A percentile compares a stretch with the other conserved stretches of the same genome.
Conservation (phyloP, 257 asterid genomes). For the Osmanthus fragrans region DNA sequence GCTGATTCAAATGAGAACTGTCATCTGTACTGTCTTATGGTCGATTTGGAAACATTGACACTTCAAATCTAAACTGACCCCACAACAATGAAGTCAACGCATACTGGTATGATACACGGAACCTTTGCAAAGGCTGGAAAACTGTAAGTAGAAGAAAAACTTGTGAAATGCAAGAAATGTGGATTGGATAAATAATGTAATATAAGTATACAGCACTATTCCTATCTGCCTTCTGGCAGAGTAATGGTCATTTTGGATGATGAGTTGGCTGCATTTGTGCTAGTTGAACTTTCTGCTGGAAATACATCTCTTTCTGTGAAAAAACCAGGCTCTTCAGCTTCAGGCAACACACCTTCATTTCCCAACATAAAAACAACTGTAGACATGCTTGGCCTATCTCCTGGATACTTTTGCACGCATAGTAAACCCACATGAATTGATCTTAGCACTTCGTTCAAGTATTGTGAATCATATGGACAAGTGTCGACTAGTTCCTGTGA, state of each 20-base stretch:
- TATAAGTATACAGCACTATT: too few species aligned
- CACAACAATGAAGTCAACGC: too few species aligned
- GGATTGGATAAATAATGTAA: too few species aligned
- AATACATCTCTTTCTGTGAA: slow-evolving; percentile 27
- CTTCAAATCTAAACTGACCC: too few species aligned
- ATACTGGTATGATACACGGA: too few species aligned
- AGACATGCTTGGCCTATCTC: slow-evolving; percentile 37
- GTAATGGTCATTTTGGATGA: slow-evolving; percentile 11
- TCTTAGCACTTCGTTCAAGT: slow-evolving; percentile 24
- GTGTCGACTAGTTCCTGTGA: slow-evolving; percentile 29
- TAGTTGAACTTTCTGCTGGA: background rate
- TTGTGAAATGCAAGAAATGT: too few species aligned
- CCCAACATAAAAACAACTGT: slow-evolving; percentile 33
- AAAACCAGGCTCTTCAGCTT: slow-evolving; percentile 28
- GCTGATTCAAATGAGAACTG: too few species aligned
- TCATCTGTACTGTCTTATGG: too few species aligned
- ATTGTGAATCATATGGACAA: background rate
- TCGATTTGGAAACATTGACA: too few species aligned
- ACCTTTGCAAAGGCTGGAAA: too few species aligned
- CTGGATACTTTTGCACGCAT: slow-evolving; percentile 28
- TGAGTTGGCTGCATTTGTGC: background rate
- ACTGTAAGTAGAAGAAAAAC: too few species aligned
- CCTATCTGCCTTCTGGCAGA: slow-evolving; percentile 1
- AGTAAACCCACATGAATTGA: slow-evolving; percentile 35
- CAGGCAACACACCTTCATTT: slow-evolving; percentile 12